Evolutionary conservation across 2,329 filamentous ascomycete genomes (phyloP), one percentile per base, ranked within the genome.

Genomic region (Cladosporium colombiae): DNA sequence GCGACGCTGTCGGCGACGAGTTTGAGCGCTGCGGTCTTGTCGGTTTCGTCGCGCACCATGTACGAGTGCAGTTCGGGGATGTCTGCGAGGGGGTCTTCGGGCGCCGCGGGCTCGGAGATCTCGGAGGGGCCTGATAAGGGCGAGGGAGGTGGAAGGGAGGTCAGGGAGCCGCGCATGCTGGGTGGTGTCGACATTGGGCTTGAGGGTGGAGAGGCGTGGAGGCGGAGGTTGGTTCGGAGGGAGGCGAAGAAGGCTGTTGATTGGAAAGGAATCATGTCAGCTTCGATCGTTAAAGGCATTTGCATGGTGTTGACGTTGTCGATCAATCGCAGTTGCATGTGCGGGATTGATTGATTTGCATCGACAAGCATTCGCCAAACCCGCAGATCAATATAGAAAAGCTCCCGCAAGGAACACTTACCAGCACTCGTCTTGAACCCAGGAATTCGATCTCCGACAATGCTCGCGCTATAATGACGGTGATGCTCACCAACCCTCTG

Each of bases 1-100:
- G 91, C 91, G 59, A 96, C 86, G 66, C 89, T 92, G 78, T 94
- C 91, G 67, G 92, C 89, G 46, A 96, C 84, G 23, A 96, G 85
- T 68, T 86, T 85, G 61, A 96, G 82, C 21, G 89, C 89, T 65
- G 87, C 84, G 68, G 88, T 79, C 74, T 89, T 88, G 75, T 93
- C 89, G 61, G 82, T 75, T 59, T 86, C 80, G 59, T 77, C 72
- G 60, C 75, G 75, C 27, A 82, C 76, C 16, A 80, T 76, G 70
- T 87, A 85, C 61, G 91, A 87, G 60, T 84, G 85, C 52, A 93
- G 84, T 10, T 88, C 84, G 6, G 89, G 88, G 65, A 90, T 81
- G 71, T 84, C 83, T 69, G 85, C 84, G 66, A 84, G 78, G 62
- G 78, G 77, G 60, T 77, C 69, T 21, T 71, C 69, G 49, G 66